Evolutionary conservation across 2,329 filamentous ascomycete species (phyloP).

Genomic region (Cladosporium sp.): DNA sequence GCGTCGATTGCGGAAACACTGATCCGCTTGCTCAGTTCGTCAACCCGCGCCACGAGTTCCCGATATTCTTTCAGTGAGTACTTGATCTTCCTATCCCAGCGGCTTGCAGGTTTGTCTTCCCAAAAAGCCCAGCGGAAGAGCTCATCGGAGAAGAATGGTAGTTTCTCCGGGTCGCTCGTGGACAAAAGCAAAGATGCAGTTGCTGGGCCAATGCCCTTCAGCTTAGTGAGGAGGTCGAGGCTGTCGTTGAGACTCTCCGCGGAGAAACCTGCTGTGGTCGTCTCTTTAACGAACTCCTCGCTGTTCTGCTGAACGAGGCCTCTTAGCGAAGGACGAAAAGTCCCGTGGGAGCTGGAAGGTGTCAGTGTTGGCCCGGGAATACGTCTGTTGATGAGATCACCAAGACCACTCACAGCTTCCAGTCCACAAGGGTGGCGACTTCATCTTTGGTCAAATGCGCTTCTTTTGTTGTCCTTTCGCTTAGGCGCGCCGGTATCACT

Average conservation of each 20-base stretch:
- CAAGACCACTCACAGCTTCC: slow-evolving; percentile 61
- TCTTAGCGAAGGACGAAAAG: slow-evolving; percentile 44
- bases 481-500: slow-evolving; percentile 48
- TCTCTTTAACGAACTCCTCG: slow-evolving; percentile 40
- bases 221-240: slow-evolving; percentile 51
- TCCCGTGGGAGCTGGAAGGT: slow-evolving; percentile 44
- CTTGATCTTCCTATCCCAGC: slow-evolving; percentile 54
- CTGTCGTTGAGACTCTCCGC: slow-evolving; percentile 13
- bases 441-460: slow-evolving; percentile 51
- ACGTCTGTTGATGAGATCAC: background rate
- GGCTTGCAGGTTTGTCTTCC: slow-evolving; percentile 32
- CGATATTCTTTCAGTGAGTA: slow-evolving; percentile 67
- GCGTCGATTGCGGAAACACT: slow-evolving; percentile 55
- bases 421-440: slow-evolving; percentile 58
- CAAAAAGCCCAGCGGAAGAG: slow-evolving; percentile 67
- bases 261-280: slow-evolving; percentile 50
- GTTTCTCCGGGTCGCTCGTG: slow-evolving; percentile 53
- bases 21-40: slow-evolving; percentile 41
- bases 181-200: slow-evolving; percentile 71
- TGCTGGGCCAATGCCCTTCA: slow-evolving; percentile 75
- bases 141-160: slow-evolving; percentile 78
- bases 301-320: slow-evolving; percentile 56
- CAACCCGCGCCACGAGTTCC: slow-evolving; percentile 42
- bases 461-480: slow-evolving; percentile 29
- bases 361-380: slow-evolving; percentile 7